Evolutionary conservation across 371 early-diverging fungal species (phyloP).

Genomic region (Mortierella sp.): DNA sequence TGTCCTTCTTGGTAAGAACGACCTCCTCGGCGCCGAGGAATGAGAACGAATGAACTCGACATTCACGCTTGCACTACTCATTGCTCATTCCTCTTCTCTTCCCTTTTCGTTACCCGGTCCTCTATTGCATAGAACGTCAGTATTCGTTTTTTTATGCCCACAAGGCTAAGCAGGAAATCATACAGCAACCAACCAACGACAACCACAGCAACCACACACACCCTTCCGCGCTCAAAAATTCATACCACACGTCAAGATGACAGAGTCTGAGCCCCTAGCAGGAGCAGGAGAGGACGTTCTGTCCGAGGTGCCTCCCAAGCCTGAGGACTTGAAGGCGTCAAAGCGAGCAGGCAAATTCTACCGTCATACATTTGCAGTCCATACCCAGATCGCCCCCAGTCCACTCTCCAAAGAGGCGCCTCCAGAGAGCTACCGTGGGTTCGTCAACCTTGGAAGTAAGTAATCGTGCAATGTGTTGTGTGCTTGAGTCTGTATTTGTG

Average conservation of each 20-base stretch:
- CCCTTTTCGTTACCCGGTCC: background rate
- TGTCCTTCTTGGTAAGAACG: background rate
- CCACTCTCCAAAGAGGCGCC: slow-evolving; percentile 85
- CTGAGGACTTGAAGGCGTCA: slow-evolving; percentile 31
- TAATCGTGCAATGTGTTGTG: background rate
- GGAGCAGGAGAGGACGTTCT: slow-evolving; percentile 5
- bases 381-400: slow-evolving; percentile 72
- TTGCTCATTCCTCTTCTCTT: background rate
- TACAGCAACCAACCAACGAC: background rate
- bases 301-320: slow-evolving; percentile 32
- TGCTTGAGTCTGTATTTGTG: background rate
- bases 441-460: slow-evolving; percentile 76
- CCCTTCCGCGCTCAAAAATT: background rate
- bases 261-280: slow-evolving; percentile 7
- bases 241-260: slow-evolving; percentile 8
- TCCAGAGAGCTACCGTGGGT: slow-evolving; percentile 81
- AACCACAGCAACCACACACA: background rate
- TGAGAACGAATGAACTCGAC: background rate
- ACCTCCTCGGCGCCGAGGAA: background rate
- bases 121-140: background rate
- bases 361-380: slow-evolving; percentile 75
- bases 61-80: background rate
- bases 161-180: background rate
- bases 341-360: slow-evolving; percentile 32
- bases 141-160: background rate